Evolutionary conservation across 768 basidiomycete genomes (phyloP).

Genomic region (Auricularia auricula-judae): DNA sequence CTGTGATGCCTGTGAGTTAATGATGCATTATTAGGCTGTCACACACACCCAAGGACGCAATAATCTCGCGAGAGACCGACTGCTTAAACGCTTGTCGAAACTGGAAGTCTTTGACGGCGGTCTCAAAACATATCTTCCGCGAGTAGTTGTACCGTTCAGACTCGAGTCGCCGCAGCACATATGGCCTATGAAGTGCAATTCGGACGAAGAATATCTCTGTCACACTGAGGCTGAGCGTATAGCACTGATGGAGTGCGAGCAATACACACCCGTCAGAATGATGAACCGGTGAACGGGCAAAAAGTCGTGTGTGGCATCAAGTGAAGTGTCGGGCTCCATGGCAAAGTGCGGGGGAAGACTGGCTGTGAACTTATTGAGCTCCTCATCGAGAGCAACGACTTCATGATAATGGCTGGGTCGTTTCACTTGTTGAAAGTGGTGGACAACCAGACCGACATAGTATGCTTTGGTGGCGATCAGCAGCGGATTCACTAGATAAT

Average conservation of each 20-base stretch:
- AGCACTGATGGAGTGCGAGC: neutral
- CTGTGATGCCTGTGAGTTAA: neutral
- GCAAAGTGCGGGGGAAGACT: constrained; percentile 72
- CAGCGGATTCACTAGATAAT: neutral
- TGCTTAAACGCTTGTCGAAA: constrained; percentile 62
- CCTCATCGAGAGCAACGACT: constrained; percentile 71
- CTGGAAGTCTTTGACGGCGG: constrained; percentile 77
- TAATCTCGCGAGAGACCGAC: constrained; percentile 48
- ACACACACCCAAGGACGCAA: constrained; percentile 45
- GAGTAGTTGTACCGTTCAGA: constrained; percentile 77
- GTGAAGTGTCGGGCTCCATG: constrained; percentile 61
- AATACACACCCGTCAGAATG: constrained; percentile 21
- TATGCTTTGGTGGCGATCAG: neutral
- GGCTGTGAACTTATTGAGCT: constrained; percentile 65
- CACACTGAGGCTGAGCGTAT: neutral
- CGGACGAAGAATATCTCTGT: constrained; percentile 80
- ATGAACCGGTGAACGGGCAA: constrained; percentile 81
- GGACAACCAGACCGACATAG: constrained; percentile 74
- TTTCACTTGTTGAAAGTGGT: constrained; percentile 84
- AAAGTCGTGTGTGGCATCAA: constrained; percentile 54
- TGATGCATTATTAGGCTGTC: neutral
- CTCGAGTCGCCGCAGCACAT: constrained; percentile 66
- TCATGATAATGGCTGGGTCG: constrained; percentile 73
- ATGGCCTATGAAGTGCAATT: constrained; percentile 78
- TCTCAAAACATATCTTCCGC: constrained; percentile 80